Base-by-base conservation (phyloP, 805 yeast species). In the Monosporozyma siamensis region DNA sequence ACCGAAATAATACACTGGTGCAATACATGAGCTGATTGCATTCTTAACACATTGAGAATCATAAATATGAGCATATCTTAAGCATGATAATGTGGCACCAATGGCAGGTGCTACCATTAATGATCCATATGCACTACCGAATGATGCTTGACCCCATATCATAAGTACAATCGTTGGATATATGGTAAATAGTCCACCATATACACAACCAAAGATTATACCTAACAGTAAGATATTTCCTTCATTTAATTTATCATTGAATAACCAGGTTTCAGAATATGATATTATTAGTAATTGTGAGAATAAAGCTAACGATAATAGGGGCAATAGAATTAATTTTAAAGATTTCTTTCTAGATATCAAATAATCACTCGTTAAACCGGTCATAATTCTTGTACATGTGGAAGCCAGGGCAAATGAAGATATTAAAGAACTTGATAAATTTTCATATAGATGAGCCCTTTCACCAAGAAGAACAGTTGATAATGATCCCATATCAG, bases 111-210 rank as follows among this genome's bases (percentile, higher is more conserved):
- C 92, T 27, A 84, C 71, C 74, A 87, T 81, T 58, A 87, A 84
- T 21, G 82, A 68, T 2, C 97, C 97, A 86, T 95, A 90, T 2
- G 90, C 83, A 2, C 95, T 83, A 0, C 97, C 97, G 62, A 90
- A 77, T 26, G 84, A 73, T 34, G 83, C 88, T 18, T 83, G 72
- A 0, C 97, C 97, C 88, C 95, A 92, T 3, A 84, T 76, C 4
- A 80, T 69, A 1, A 95, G 81, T 12, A 88, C 77, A 11, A 88
- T 70, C 0, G 95, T 82, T 3, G 98, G 97, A 52, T 78, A 84
- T 5, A 86, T 64, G 0, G 97, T 88, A 66, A 86, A 90, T 4
- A 85, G 57, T 0, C 89, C 85, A 25, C 97, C 96, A 55, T 90
- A 86, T 5, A 77, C 67, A 21, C 75, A 55, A 0, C 97, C 97